Evolutionary conservation across 2,329 filamentous ascomycete genomes (phyloP).

Genomic region (Penicillium sp.): DNA sequence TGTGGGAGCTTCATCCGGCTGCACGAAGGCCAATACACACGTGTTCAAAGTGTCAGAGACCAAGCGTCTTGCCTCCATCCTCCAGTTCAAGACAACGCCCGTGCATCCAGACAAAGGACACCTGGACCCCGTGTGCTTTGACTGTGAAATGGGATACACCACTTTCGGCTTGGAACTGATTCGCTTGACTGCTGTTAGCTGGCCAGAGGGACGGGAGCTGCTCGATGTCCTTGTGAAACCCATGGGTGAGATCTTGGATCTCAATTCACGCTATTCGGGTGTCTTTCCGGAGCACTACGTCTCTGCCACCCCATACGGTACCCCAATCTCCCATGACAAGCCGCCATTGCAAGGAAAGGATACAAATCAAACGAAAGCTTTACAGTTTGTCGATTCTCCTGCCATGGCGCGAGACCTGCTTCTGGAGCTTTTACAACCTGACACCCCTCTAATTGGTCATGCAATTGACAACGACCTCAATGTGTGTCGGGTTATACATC

Average conservation of each 20-base stretch:
- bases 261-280: constrained; percentile 90
- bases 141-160: constrained; percentile 98
- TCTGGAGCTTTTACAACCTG: constrained; percentile 69
- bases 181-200: constrained; percentile 81
- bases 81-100: constrained; percentile 80
- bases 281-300: constrained; percentile 74
- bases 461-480: constrained; percentile 96
- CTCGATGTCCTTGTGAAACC: constrained; percentile 84
- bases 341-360: constrained; percentile 22
- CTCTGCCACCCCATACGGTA: constrained; percentile 59
- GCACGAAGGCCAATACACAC: constrained; percentile 67
- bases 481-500: constrained; percentile 76
- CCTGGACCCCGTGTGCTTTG: constrained; percentile 67
- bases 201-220: constrained; percentile 72
- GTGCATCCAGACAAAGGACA: constrained; percentile 30
- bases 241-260: constrained; percentile 76
- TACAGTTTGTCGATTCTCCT: constrained; percentile 75
- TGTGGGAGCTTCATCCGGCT: constrained; percentile 71
- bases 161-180: constrained; percentile 83
- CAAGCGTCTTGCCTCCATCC: constrained; percentile 70
- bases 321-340: constrained; percentile 25
- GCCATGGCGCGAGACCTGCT: constrained; percentile 71
- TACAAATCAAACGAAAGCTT: constrained; percentile 32
- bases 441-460: constrained; percentile 85
- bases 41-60: constrained; percentile 81